phyloP scores from a whole-genome alignment of 208 protist species.

The Naegleria lovaniensis region DNA sequence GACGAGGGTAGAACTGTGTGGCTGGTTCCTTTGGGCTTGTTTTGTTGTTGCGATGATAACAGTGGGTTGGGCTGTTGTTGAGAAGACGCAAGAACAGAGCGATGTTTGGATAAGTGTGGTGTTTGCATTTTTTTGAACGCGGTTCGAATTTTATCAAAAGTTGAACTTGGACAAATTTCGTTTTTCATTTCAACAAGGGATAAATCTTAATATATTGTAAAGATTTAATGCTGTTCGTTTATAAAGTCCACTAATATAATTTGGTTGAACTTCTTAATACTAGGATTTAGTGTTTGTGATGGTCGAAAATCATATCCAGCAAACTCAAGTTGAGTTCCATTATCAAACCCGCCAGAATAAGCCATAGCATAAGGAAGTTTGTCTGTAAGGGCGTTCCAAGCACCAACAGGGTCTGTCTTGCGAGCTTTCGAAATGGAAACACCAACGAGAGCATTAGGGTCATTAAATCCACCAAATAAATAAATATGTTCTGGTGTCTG shows the following conservation, averaged over 20 bases:
- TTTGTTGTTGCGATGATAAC: neutral
- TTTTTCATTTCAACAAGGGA: too few species aligned
- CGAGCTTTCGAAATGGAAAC: neutral
- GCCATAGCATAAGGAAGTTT: neutral
- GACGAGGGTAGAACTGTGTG: neutral
- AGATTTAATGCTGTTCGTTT: too few species aligned
- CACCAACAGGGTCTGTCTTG: neutral
- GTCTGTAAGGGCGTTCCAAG: neutral
- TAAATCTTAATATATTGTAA: too few species aligned
- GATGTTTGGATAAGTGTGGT: neutral
- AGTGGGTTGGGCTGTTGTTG: neutral
- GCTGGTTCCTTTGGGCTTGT: neutral
- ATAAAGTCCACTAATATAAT: too few species aligned
- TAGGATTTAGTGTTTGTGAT: too few species aligned
- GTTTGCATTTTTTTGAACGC: too few species aligned
- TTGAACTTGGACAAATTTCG: too few species aligned
- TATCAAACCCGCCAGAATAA: neutral
- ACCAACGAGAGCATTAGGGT: neutral
- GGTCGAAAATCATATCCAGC: neutral
- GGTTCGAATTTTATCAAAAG: too few species aligned
- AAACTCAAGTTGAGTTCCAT: neutral
- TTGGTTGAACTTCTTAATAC: too few species aligned
- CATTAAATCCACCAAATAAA: neutral
- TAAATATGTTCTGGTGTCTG: neutral
- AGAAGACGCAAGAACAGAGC: neutral